Base-by-base conservation (phyloP, 805 yeast species). In the Barnettozyma populi region DNA sequence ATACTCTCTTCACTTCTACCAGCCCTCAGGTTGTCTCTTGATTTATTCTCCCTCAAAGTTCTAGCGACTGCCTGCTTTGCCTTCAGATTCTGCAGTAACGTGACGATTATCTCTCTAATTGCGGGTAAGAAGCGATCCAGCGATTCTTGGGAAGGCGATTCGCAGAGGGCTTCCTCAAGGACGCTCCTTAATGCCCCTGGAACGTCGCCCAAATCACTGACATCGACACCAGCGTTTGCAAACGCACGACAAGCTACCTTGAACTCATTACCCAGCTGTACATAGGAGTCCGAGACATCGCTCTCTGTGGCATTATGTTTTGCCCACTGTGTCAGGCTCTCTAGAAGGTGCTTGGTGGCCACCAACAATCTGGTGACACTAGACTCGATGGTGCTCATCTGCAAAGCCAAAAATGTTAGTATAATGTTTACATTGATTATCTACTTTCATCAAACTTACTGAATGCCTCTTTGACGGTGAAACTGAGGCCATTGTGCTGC, bases 261-360 rank as follows among this genome's bases (percentile, higher is more conserved):
- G 72, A 90, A 94, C 65, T 92, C 97, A 60, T 90, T 94, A 0
- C 99, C 99, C 25, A 94, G 75, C 54, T 80, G 84, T 14, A 94
- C 99, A 63, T 89, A 94, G 3, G 90, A 86, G 57, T 90, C 88
- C 2, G 96, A 88, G 2, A 94, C 97, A 52, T 79, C 87, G 47
- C 79, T 78, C 41, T 90, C 98, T 21, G 83, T 75, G 6, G 88
- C 90, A n/a, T 77, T 74, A 20, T 79, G 80, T 51, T 79, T 74
- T 1, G 98, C 90, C 99, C 99, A 94, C 51, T 81, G 87, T 0
- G 95, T 88, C 44, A 94, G 69, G 16, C 87, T 76, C 57, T 88
- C 96, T n/a, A 94, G 71, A 11, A 92, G 71, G 49, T 87, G 90
- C 59, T 92, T 92, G 0, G 98, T 90, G 1, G 95, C 85, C 34